These are phyloP conservation scores for Aristolochia contorta DNA, from an alignment of 164 flowering plant genomes.

Conservation along the genomic window DNA sequence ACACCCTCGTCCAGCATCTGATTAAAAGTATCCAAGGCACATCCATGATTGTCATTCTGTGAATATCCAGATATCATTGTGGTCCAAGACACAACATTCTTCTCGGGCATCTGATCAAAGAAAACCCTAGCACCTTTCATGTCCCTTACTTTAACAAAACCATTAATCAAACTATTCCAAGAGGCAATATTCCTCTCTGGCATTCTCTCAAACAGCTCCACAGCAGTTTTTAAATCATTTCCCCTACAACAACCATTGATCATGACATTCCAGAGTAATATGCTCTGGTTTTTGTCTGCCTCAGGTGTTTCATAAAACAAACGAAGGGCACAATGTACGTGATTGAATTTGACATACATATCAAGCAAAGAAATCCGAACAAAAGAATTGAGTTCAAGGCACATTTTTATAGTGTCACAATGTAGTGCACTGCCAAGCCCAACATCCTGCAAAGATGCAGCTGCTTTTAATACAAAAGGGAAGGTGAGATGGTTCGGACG, in stretches of 20 bases:
- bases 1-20: slow-evolving; percentile 35
- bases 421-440: slow-evolving; percentile 24
- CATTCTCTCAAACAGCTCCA: slow-evolving; percentile 34
- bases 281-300: slow-evolving; percentile 20
- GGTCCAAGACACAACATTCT: slow-evolving; percentile 49
- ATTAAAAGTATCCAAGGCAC: slow-evolving; percentile 27
- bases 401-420: slow-evolving; percentile 21
- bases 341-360: slow-evolving; percentile 37
- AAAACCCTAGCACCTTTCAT: slow-evolving; percentile 22
- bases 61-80: slow-evolving; percentile 35
- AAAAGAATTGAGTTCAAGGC: slow-evolving; percentile 36
- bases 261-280: slow-evolving; percentile 50
- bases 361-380: slow-evolving; percentile 41
- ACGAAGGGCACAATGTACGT: slow-evolving; percentile 19
- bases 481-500: slow-evolving; percentile 34
- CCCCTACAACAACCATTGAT: slow-evolving; percentile 45
- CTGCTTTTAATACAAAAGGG: slow-evolving; percentile 40
- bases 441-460: slow-evolving; percentile 14
- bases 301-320: slow-evolving; percentile 47
- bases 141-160: slow-evolving; percentile 31
- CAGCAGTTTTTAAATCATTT: slow-evolving; percentile 17
- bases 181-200: slow-evolving; percentile 38
- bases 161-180: slow-evolving; percentile 46
- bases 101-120: slow-evolving; percentile 35
- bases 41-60: slow-evolving; percentile 26